Evolutionary conservation across 2,329 filamentous ascomycete genomes (phyloP), one percentile per base, ranked within the genome.

Genomic region (Aureobasidium namibiae): DNA sequence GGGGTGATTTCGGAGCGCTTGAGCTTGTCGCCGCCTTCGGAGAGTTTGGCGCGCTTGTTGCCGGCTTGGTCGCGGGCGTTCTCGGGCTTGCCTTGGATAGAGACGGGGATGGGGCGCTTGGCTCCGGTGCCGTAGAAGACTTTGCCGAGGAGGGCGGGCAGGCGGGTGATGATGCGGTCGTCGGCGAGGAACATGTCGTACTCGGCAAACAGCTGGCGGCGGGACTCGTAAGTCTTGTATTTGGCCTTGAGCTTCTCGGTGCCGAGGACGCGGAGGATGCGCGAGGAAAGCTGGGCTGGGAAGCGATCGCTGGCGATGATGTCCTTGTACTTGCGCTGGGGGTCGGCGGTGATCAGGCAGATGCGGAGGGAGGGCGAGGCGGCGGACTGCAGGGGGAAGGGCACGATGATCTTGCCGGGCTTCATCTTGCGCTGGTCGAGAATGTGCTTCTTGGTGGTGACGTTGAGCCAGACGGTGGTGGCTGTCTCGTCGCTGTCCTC

Each of bases 131-230:
- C 88, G 82, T 94, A 97, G 74, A 99, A 97, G 1, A 87, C 87
- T 78, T 96, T 97, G 67, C 92, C 94, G 13, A 99, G 84, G 2
- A 86, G 78, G 64, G 83, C 82, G 60, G 92, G 90, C 61, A 97
- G 80, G 61, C 81, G 78, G 61, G 81, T 82, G 63, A 85, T 76
- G 59, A 99, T 88, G 50, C 94, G 82, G 69, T 96, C 89, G 72
- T 99, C 94, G 56, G 89, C 92, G 60, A 99, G 81, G 77, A 99
- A 97, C 60, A 97, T 78, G 71, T 97, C 94, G 74, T 96, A 90
- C 73, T 96, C 90, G 45, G 84, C 78, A 63, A 87, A 82, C 36
- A 99, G 82, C 73, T 94, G 90, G 64, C 94, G 82, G 74, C 89
- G 86, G 56, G 84, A 85, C 77, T 99, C 94, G 75, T 90, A 99